Percentiles rank a stretch among this genome's conserved stretches.
These are phyloP conservation scores for Vigna mungo DNA, from an alignment of 306 rosid species.

Conservation along the genomic window DNA sequence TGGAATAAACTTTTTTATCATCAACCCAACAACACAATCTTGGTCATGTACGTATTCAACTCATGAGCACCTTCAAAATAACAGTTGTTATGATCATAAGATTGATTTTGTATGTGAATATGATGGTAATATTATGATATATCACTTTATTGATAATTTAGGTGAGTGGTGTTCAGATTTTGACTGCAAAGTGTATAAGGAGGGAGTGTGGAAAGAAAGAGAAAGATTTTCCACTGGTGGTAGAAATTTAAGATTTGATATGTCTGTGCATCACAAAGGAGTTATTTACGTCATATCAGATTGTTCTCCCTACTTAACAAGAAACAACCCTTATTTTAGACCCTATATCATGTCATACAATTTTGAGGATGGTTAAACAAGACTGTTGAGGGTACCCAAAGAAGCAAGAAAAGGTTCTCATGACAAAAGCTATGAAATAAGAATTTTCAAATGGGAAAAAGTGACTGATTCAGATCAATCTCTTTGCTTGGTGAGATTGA, in stretches of 20 bases:
- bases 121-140: neutral
- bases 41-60: neutral
- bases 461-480: neutral
- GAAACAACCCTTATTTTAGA: neutral
- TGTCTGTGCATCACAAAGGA: neutral
- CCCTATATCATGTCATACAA: neutral
- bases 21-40: neutral
- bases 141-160: neutral
- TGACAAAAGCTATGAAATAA: neutral
- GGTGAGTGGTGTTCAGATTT: neutral
- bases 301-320: neutral
- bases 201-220: too few relatives aligned
- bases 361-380: neutral
- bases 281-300: neutral
- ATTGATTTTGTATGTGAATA: neutral
- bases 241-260: neutral
- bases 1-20: neutral
- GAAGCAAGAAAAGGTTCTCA: neutral
- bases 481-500: neutral
- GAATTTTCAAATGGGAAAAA: neutral
- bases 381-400: neutral
- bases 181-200: neutral
- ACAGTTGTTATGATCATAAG: neutral
- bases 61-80: neutral
- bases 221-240: too few relatives aligned